phyloP scores from a whole-genome alignment of 371 early-diverging fungal genomes.

The Zychaea mexicana region DNA sequence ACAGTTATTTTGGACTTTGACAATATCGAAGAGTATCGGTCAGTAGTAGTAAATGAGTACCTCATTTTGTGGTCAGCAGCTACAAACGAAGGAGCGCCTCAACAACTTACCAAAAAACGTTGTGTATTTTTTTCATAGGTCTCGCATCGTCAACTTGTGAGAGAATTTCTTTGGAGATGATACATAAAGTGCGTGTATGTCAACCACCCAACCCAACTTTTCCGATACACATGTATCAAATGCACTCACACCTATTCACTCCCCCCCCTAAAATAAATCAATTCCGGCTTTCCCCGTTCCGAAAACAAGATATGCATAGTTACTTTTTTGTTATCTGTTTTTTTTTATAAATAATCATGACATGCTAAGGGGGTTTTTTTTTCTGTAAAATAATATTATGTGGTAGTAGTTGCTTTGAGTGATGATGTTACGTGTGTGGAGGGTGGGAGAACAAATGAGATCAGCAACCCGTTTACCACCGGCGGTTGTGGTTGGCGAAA shows the following conservation, averaged over 20 bases:
- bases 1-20: slow-evolving; percentile 75
- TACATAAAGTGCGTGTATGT: background rate
- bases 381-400: background rate
- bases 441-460: too few species aligned
- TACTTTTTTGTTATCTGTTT: background rate
- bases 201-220: background rate
- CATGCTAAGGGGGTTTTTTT: background rate
- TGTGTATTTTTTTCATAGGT: background rate
- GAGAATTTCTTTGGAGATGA: background rate
- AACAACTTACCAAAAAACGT: too few species aligned
- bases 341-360: background rate
- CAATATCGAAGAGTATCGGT: slow-evolving; percentile 83
- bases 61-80: too few species aligned
- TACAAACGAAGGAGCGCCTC: too few species aligned
- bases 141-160: slow-evolving; percentile 13
- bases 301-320: background rate
- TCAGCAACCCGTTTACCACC: too few species aligned
- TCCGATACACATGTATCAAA: background rate
- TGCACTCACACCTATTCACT: background rate
- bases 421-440: too few species aligned
- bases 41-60: too few species aligned
- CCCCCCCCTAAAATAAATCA: too few species aligned
- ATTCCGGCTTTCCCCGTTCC: slow-evolving; percentile 8
- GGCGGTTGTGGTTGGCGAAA: too few species aligned
- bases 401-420: background rate